Evolutionary conservation across 2,329 filamentous ascomycete genomes (phyloP), one percentile per base, ranked within the genome.

Genomic region (Claviceps capensis): DNA sequence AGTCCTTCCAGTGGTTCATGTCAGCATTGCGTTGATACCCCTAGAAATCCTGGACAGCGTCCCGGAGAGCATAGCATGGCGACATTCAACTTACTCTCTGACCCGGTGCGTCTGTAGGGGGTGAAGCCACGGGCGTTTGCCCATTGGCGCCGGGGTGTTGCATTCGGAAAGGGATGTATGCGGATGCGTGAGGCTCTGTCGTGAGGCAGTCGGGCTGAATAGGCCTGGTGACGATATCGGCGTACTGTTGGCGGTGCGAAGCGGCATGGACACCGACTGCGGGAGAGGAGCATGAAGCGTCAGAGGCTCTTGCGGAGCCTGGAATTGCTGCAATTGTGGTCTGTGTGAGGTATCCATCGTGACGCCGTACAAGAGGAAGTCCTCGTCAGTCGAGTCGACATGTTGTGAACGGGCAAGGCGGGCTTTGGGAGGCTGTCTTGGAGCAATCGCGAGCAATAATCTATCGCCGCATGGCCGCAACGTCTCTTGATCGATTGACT

Each of bases 31-130:
- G 30, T 34, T 57, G 41, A 48, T 4, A 23, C 8, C 13, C 43
- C 43, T 52, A 50, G 49, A 47, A 14, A 56, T 30, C 34, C 11
- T 41, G 45, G 1, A 46, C 9, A 36, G 45, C 5, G 30, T 14
- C 30, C 30, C 11, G 30, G 9, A 34, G 30, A 11, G 3, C 26
- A 16, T 45, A 9, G 16, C 23, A 3, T 19, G 6, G 4, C 26
- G 17, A 17, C 45, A 16, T 14, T 19, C 17, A 8, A 78, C 82
- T 76, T 74, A 87, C 83, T 89, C 86, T 77, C 84, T 77, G 49
- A 88, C 85, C 66, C 77, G 82, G 65, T 86, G 83, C 54, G 79
- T 78, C 65, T 88, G 85, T 52, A 86, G 68, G 37, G 84, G 83
- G 61, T 88, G 85, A 52, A 87, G 67, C 60, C 78, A 83, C 1